A percentile compares a stretch with the other conserved stretches of the same genome.
These are phyloP conservation scores for Phytopythium montanum DNA, from an alignment of 352 stramenopile species.

Conservation along the genomic window DNA sequence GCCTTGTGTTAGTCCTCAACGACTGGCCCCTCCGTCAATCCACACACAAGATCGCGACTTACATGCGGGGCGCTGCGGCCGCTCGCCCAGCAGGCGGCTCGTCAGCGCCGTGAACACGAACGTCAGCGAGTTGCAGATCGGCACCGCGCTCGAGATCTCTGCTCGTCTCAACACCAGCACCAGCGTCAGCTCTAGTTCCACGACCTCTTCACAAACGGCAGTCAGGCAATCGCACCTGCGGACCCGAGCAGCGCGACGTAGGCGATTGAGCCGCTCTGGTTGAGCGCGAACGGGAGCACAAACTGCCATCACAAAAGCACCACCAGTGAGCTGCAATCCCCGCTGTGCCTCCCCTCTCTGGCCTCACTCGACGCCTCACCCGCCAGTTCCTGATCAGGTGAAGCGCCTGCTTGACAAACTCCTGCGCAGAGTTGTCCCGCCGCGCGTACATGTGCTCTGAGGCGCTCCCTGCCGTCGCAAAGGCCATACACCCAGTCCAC, in stretches of 20 bases:
- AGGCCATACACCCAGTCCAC: too few species aligned
- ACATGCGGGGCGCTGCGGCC: constrained; percentile 64
- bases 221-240: constrained; percentile 26
- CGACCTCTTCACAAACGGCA: neutral
- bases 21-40: too few species aligned
- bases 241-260: constrained; percentile 81
- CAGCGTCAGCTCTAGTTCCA: neutral
- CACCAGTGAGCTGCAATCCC: neutral
- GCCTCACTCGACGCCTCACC: constrained; percentile 18
- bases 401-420: constrained; percentile 45
- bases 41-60: constrained; percentile 13
- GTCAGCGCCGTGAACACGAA: constrained; percentile 88
- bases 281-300: constrained; percentile 74
- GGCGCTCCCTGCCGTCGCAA: constrained; percentile 37
- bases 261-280: constrained; percentile 79
- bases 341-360: too few species aligned
- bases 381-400: constrained; percentile 69
- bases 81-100: constrained; percentile 71
- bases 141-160: constrained; percentile 86
- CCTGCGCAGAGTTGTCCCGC: constrained; percentile 48
- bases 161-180: neutral
- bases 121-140: constrained; percentile 87
- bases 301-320: constrained; percentile 34
- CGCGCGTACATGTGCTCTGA: constrained; percentile 49
- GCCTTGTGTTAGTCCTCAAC: neutral